Conservation (phyloP, 2,329 filamentous ascomycete species). For the Cladosporium colombiae region DNA sequence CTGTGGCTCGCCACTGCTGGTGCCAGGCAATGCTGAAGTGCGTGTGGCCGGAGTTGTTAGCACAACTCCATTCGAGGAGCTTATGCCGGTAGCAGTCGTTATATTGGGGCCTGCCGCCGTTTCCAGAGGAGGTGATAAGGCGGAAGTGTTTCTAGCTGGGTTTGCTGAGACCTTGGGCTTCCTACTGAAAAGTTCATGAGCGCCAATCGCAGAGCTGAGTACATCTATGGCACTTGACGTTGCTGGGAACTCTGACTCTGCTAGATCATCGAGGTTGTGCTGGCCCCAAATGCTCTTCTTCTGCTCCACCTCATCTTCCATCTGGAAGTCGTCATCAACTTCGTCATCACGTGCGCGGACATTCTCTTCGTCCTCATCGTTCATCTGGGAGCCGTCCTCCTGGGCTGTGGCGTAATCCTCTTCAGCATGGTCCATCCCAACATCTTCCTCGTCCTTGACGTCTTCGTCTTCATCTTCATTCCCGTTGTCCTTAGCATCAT, state of each 20-base stretch:
- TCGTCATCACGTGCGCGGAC: not conserved
- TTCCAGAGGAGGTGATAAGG: not conserved
- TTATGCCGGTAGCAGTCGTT: not conserved
- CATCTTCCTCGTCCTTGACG: not conserved
- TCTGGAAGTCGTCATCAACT: not conserved
- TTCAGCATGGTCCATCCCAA: not conserved
- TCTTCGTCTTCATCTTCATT: not conserved
- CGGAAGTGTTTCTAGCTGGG: not conserved
- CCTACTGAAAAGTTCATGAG: not conserved
- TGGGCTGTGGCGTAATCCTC: not conserved
- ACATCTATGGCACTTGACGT: not conserved
- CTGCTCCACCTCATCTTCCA: not conserved
- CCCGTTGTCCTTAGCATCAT: not conserved
- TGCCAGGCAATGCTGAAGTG: not conserved
- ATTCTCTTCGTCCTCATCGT: not conserved
- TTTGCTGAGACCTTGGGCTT: not conserved
- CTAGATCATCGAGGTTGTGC: not conserved
- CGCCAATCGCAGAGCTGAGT: not conserved
- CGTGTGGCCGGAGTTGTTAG: not conserved
- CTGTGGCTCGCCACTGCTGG: not conserved
- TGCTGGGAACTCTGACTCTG: not conserved
- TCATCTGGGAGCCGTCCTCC: not conserved
- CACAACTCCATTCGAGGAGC: not conserved
- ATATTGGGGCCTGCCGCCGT: fast-evolving
- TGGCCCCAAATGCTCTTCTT: not conserved